Percentiles rank a stretch among this genome's conserved stretches.
Evolutionary conservation across 192 early-diverging fungal genomes (phyloP).

Genomic region (Thamnidium elegans): DNA sequence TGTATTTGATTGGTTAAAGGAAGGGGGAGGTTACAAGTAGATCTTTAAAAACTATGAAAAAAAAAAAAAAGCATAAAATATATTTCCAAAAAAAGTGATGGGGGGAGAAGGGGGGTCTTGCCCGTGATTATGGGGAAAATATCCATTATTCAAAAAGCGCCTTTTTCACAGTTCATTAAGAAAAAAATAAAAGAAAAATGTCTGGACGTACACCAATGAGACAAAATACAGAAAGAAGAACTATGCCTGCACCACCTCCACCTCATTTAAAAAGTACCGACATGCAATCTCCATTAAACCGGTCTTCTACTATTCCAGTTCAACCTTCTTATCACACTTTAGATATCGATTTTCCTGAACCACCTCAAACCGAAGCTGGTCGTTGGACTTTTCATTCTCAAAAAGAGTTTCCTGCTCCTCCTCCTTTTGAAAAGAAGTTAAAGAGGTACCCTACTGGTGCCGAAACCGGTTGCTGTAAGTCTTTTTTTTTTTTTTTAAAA

Average conservation of each 20-base stretch:
- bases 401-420: constrained; percentile 34
- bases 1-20: no score
- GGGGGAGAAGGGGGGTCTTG: no score
- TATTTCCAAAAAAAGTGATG: no score
- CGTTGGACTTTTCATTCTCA: constrained; percentile 39
- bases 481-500: no score
- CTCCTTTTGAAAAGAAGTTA: constrained; percentile 34
- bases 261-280: neutral
- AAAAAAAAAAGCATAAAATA: no score
- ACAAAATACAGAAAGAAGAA: constrained; percentile 1
- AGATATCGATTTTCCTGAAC: constrained; percentile 31
- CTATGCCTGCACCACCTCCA: constrained; percentile 21
- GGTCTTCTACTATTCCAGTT: constrained; percentile 24
- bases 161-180: neutral
- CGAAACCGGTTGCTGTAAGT: constrained; percentile 39
- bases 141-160: neutral
- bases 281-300: constrained; percentile 19
- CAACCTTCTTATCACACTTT: constrained; percentile 19
- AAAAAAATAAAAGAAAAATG: constrained; percentile 9
- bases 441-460: constrained; percentile 34
- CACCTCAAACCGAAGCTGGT: constrained; percentile 36
- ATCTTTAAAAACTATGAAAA: no score
- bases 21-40: no score
- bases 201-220: constrained; percentile 8
- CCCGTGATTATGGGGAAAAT: no score